Conservation (phyloP, 1,284 basidiomycete genomes). For the Papiliotrema laurentii region DNA sequence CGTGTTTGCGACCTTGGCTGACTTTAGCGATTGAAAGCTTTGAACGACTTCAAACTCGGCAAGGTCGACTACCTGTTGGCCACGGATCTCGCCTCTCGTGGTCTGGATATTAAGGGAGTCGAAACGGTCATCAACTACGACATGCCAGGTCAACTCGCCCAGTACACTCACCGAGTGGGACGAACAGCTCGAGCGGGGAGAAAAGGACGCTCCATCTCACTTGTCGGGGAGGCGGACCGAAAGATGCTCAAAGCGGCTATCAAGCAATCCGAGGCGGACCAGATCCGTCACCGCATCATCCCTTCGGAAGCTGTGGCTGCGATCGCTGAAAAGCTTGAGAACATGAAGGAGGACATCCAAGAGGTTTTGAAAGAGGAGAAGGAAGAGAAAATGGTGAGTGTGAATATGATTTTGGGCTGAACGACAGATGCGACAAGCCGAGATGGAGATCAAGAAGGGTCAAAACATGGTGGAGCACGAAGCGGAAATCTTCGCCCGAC, state of each 20-base stretch:
- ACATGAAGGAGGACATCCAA: slow-evolving; percentile 71
- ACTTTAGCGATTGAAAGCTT: slow-evolving; percentile 70
- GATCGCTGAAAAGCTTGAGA: slow-evolving; percentile 67
- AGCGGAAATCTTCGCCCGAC: slow-evolving; percentile 89
- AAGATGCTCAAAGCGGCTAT: slow-evolving; percentile 95
- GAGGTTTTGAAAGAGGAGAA: slow-evolving; percentile 87
- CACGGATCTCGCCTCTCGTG: slow-evolving; percentile 91
- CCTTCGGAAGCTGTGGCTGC: slow-evolving; percentile 71
- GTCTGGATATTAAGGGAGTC: slow-evolving; percentile 96
- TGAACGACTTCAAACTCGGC: slow-evolving; percentile 82
- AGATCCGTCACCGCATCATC: slow-evolving; percentile 84
- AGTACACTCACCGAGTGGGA: slow-evolving; percentile 94
- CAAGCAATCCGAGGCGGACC: slow-evolving; percentile 78
- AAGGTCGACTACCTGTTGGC: slow-evolving; percentile 85
- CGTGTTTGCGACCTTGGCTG: neutral
- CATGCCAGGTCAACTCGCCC: slow-evolving; percentile 89
- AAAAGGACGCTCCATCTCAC: slow-evolving; percentile 86
- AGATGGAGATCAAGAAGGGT: slow-evolving; percentile 94
- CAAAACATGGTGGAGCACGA: slow-evolving; percentile 94
- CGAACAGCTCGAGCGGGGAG: slow-evolving; percentile 92
- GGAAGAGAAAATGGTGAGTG: slow-evolving; percentile 80
- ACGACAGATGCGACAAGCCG: slow-evolving; percentile 70
- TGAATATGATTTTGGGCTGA: neutral
- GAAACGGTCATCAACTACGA: slow-evolving; percentile 97
- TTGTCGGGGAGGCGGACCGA: slow-evolving; percentile 93